Conservation (phyloP, 1,284 basidiomycete species). For the Cutaneotrichosporon mucoides region DNA sequence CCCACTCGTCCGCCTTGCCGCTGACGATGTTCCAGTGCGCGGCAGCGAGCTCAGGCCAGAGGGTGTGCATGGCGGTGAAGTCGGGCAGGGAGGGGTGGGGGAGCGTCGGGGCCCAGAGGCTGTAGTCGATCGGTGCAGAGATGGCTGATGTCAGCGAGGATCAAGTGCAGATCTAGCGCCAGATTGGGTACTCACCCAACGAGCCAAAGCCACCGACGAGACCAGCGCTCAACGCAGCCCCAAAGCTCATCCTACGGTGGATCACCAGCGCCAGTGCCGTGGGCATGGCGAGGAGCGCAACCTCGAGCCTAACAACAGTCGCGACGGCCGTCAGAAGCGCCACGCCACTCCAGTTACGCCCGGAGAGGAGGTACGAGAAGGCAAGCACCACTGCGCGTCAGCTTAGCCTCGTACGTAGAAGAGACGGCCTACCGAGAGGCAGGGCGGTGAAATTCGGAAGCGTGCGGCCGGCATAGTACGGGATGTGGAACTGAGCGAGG, state of each 20-base stretch:
- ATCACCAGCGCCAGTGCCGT: constrained; percentile 60
- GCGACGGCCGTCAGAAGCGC: constrained; percentile 61
- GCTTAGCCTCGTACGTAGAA: neutral
- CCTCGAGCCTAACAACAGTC: constrained; percentile 75
- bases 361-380: constrained; percentile 26
- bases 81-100: constrained; percentile 33
- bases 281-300: constrained; percentile 64
- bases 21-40: constrained; percentile 82
- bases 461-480: constrained; percentile 89
- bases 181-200: constrained; percentile 53
- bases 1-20: constrained; percentile 88
- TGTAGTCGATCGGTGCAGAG: constrained; percentile 71
- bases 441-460: constrained; percentile 92
- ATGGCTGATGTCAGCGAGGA: constrained; percentile 52
- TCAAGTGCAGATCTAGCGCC: neutral
- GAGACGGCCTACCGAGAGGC: constrained; percentile 52
- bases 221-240: constrained; percentile 56
- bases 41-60: constrained; percentile 84
- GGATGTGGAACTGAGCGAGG: constrained; percentile 80
- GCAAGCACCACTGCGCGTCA: constrained; percentile 24
- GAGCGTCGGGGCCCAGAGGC: constrained; percentile 64
- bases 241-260: constrained; percentile 52
- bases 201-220: constrained; percentile 57
- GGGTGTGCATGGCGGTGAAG: constrained; percentile 47
- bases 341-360: constrained; percentile 36